Conservation (phyloP, 805 yeast species). For the Candida vartiovaarae region DNA sequence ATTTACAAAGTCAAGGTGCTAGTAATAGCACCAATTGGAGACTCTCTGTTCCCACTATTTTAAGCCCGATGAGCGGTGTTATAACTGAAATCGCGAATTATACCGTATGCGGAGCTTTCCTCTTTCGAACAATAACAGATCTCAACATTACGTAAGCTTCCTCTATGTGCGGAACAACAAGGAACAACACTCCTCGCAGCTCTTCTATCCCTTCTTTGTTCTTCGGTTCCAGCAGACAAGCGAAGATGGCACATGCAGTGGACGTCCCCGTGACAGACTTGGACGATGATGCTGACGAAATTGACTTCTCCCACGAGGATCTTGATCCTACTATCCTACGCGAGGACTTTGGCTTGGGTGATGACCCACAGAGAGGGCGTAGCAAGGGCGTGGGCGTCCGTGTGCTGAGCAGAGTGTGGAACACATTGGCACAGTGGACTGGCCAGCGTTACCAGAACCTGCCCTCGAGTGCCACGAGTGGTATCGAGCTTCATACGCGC, state of each 20-base stretch:
- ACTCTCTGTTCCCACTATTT: too few relatives aligned
- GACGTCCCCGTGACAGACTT: slow-evolving; percentile 53
- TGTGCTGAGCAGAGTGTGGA: not conserved
- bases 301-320: slow-evolving; percentile 21
- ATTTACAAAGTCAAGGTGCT: too few relatives aligned
- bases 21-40: too few relatives aligned
- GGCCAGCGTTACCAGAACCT: slow-evolving; percentile 9
- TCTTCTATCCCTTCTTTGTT: too few relatives aligned
- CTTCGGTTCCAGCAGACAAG: too few relatives aligned
- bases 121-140: too few relatives aligned
- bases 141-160: too few relatives aligned
- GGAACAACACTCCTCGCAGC: too few relatives aligned
- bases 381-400: not conserved
- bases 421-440: slow-evolving; percentile 1
- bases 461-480: slow-evolving; percentile 13
- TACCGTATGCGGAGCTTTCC: too few relatives aligned
- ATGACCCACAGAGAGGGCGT: not conserved
- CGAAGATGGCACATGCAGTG: slow-evolving; percentile 27
- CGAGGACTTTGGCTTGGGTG: slow-evolving; percentile 21
- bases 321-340: slow-evolving; percentile 18
- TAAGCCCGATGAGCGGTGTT: too few relatives aligned
- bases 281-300: slow-evolving; percentile 32
- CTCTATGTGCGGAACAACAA: too few relatives aligned
- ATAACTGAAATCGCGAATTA: too few relatives aligned
- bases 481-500: slow-evolving; percentile 17